These are phyloP conservation scores for Fusarium subtropicale DNA, from an alignment of 2,329 filamentous ascomycete genomes.

Conservation along the genomic window DNA sequence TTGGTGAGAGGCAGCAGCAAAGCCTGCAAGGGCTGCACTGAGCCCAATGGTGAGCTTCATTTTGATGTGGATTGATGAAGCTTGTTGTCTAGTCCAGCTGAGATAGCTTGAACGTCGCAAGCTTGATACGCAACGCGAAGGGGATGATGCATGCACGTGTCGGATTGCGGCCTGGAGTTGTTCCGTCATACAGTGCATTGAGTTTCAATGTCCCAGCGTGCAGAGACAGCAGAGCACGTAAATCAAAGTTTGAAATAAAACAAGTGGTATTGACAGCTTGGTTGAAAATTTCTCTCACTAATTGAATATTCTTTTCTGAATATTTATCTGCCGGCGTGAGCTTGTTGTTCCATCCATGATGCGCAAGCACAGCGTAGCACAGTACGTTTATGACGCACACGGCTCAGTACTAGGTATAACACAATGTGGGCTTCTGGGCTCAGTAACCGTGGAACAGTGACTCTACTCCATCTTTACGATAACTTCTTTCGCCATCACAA, in stretches of 20 bases:
- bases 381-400: background rate
- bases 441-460: constrained; percentile 11
- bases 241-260: background rate
- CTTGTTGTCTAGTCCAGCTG: constrained; percentile 45
- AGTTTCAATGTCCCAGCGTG: background rate
- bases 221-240: too few species aligned
- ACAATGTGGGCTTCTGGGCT: constrained; percentile 3
- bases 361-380: background rate
- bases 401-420: background rate
- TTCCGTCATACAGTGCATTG: constrained; percentile 48
- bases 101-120: constrained; percentile 51
- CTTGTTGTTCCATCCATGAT: background rate
- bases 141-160: constrained; percentile 47
- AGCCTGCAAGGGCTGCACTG: constrained; percentile 54
- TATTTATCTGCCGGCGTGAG: background rate
- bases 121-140: constrained; percentile 42
- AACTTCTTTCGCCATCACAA: constrained; percentile 30
- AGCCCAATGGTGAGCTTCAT: constrained; percentile 60
- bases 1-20: constrained; percentile 55
- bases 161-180: constrained; percentile 47
- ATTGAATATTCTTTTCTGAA: too few species aligned
- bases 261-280: background rate
- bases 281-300: background rate
- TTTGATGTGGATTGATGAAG: constrained; percentile 51
- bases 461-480: constrained; percentile 14